A percentile compares a stretch with the other conserved stretches of the same genome.
Evolutionary conservation across 2,329 filamentous ascomycete genomes (phyloP).

Genomic region (Fusarium citri): DNA sequence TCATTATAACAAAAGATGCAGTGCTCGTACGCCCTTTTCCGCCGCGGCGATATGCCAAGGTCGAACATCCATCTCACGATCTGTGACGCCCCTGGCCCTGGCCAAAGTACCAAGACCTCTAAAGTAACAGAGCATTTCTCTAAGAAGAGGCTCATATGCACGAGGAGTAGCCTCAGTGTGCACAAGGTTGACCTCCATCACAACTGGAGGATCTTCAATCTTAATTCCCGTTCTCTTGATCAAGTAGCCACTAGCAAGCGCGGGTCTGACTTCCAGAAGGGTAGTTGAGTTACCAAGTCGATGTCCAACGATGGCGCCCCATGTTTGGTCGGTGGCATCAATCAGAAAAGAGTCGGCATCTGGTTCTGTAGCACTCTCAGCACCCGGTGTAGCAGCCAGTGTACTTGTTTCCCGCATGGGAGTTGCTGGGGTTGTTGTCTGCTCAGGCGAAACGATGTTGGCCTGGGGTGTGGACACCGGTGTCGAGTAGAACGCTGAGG

Average conservation of each 20-base stretch:
- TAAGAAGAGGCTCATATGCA: slow-evolving; percentile 71
- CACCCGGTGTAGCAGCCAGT: slow-evolving; percentile 60
- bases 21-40: slow-evolving; percentile 73
- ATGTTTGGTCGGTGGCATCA: slow-evolving; percentile 79
- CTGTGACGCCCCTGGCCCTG: slow-evolving; percentile 71
- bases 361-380: slow-evolving; percentile 56
- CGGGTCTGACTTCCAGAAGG: slow-evolving; percentile 65
- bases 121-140: slow-evolving; percentile 78
- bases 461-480: slow-evolving; percentile 76
- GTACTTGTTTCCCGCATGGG: slow-evolving; percentile 55
- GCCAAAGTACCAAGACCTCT: slow-evolving; percentile 76
- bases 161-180: slow-evolving; percentile 64
- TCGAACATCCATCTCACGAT: slow-evolving; percentile 69
- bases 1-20: slow-evolving; percentile 72
- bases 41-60: slow-evolving; percentile 83
- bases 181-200: slow-evolving; percentile 74
- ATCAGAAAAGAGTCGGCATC: slow-evolving; percentile 73
- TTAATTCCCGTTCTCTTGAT: slow-evolving; percentile 70
- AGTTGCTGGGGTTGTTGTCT: slow-evolving; percentile 63
- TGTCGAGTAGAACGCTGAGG: slow-evolving; percentile 66
- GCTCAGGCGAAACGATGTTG: slow-evolving; percentile 70
- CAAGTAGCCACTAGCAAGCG: slow-evolving; percentile 73
- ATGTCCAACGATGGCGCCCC: slow-evolving; percentile 78
- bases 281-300: slow-evolving; percentile 70
- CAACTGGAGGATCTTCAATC: slow-evolving; percentile 67